Evolutionary conservation across 768 basidiomycete species (phyloP).

Genomic region (Mycena rebaudengoi): DNA sequence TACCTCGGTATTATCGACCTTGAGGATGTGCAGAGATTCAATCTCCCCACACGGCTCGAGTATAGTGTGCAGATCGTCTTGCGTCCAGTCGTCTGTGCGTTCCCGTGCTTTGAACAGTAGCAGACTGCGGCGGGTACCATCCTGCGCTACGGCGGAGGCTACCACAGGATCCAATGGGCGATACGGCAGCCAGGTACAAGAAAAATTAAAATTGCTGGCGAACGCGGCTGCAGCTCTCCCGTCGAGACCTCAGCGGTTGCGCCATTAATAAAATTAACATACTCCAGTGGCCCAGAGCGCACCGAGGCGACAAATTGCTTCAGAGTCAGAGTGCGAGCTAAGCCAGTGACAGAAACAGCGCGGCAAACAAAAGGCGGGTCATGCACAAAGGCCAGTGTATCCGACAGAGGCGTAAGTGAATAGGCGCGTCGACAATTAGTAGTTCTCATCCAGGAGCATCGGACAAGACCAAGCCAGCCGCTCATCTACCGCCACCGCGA

Average conservation of each 20-base stretch:
- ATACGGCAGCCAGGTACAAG: not conserved
- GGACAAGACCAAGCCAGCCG: too few relatives aligned
- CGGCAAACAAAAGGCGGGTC: not conserved
- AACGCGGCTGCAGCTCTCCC: not conserved
- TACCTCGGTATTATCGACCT: too few relatives aligned
- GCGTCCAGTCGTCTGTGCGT: not conserved
- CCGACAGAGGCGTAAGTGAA: not conserved
- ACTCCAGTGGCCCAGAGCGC: not conserved
- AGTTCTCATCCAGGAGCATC: not conserved
- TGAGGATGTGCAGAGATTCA: not conserved
- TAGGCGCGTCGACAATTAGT: not conserved
- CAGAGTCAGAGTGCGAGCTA: not conserved
- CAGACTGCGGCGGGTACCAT: not conserved
- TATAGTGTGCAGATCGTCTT: not conserved
- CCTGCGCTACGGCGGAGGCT: not conserved
- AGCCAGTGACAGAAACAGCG: not conserved
- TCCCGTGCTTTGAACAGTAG: not conserved
- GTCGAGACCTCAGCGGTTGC: not conserved
- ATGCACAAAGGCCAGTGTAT: not conserved
- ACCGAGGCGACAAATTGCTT: not conserved
- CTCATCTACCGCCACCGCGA: too few relatives aligned
- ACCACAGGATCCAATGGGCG: not conserved
- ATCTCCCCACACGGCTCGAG: not conserved
- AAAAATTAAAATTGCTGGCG: not conserved
- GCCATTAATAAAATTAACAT: not conserved